phyloP scores from a whole-genome alignment of 148 eudicot species.

The Silene conica region DNA sequence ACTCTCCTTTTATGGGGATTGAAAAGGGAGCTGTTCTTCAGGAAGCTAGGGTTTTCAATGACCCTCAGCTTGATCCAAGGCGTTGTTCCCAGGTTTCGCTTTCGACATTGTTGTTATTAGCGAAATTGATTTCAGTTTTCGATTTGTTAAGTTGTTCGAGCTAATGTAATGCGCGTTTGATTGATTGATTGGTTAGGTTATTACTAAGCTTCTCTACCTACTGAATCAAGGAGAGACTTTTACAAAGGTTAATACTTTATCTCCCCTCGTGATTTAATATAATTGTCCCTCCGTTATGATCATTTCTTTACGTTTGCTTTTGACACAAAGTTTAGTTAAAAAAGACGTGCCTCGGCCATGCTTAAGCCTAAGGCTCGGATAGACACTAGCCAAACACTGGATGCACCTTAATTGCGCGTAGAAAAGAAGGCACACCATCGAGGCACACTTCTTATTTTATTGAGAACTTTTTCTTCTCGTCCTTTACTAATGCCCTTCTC shows the following conservation, averaged over 20 bases:
- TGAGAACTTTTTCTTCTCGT: too few species aligned
- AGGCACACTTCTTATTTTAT: too few species aligned
- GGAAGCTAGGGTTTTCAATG: constrained; percentile 95
- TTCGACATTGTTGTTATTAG: neutral
- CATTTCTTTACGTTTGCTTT: neutral
- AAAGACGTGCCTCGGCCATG: too few species aligned
- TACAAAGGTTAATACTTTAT: constrained; percentile 53
- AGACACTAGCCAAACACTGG: too few species aligned
- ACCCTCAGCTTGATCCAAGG: constrained; percentile 86
- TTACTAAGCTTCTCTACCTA: constrained; percentile 83
- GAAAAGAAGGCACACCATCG: too few species aligned
- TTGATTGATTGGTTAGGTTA: constrained; percentile 42
- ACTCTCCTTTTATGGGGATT: constrained; percentile 85
- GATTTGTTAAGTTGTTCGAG: neutral
- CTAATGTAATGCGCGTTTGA: neutral
- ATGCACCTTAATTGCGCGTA: too few species aligned
- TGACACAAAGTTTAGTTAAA: neutral
- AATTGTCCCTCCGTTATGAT: too few species aligned
- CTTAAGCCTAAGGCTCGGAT: too few species aligned
- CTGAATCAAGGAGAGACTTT: constrained; percentile 87
- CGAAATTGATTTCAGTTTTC: neutral
- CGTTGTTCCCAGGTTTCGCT: constrained; percentile 77
- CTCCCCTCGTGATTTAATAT: neutral
- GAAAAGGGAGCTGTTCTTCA: constrained; percentile 96
- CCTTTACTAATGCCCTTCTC: too few species aligned